Conservation (phyloP, 306 rosid genomes). For the Medicago ruthenica region DNA sequence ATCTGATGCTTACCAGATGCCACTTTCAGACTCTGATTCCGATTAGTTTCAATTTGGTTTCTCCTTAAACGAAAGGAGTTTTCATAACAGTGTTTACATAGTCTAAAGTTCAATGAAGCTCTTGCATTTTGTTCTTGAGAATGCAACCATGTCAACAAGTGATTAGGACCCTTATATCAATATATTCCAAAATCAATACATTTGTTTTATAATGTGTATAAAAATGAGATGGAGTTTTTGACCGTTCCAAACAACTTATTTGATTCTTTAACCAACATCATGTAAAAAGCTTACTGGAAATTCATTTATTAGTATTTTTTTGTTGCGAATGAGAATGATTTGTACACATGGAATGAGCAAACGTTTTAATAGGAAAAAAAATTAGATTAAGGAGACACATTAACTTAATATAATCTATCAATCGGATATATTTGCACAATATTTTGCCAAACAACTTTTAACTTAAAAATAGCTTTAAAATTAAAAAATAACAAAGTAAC, state of each 20-base stretch:
- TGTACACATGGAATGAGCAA: not conserved
- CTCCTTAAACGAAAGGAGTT: slow-evolving; percentile 19
- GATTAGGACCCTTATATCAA: slow-evolving; percentile 8
- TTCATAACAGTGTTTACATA: slow-evolving; percentile 24
- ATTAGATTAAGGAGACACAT: no score
- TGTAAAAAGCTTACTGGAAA: not conserved
- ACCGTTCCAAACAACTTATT: slow-evolving; percentile 9
- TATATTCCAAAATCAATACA: not conserved
- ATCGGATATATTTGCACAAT: no score
- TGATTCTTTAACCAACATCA: not conserved
- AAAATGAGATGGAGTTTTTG: slow-evolving; percentile 16
- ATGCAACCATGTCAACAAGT: not conserved
- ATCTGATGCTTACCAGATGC: slow-evolving; percentile 66
- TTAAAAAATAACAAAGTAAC: no score
- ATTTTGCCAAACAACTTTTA: no score
- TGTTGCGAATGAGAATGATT: not conserved
- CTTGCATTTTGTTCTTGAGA: slow-evolving; percentile 5
- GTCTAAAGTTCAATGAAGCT: slow-evolving; percentile 7
- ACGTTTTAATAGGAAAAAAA: no score
- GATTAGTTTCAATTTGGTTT: slow-evolving; percentile 50
- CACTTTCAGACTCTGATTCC: slow-evolving; percentile 72
- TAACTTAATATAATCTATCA: no score
- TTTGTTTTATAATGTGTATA: slow-evolving; percentile 27
- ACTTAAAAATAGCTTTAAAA: no score
- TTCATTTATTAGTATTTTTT: not conserved